phyloP scores from a whole-genome alignment of 2,329 filamentous ascomycete genomes.

The Sphaerostilbella broomeana region DNA sequence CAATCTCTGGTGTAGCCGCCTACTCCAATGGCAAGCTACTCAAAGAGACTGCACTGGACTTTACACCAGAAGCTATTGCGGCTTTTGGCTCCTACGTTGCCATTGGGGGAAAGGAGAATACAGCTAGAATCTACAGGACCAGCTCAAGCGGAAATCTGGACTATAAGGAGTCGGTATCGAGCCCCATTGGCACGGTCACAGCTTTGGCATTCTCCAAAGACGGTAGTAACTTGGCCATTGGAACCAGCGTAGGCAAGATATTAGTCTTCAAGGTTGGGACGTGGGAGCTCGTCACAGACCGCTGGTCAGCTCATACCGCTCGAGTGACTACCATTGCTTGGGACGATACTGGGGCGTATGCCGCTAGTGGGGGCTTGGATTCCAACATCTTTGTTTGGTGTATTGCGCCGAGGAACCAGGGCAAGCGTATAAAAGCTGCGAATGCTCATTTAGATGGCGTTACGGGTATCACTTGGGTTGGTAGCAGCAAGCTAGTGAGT shows the following conservation, averaged over 20 bases:
- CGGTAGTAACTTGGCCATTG: slow-evolving; percentile 72
- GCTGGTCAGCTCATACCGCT: slow-evolving; percentile 56
- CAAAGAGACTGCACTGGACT: slow-evolving; percentile 52
- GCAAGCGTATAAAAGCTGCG: slow-evolving; percentile 71
- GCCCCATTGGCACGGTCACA: slow-evolving; percentile 66
- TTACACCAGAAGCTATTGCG: slow-evolving; percentile 64
- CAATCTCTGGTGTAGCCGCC: slow-evolving; percentile 43
- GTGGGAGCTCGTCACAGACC: slow-evolving; percentile 71
- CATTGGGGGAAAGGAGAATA: slow-evolving; percentile 67
- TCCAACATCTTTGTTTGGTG: slow-evolving; percentile 94
- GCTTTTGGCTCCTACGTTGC: slow-evolving; percentile 63
- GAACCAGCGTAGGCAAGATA: slow-evolving; percentile 81
- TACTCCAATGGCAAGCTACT: slow-evolving; percentile 56
- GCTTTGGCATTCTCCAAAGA: slow-evolving; percentile 75
- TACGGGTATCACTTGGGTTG: slow-evolving; percentile 76
- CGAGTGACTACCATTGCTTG: slow-evolving; percentile 59
- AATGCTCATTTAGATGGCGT: slow-evolving; percentile 97
- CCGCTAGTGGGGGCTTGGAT: slow-evolving; percentile 79
- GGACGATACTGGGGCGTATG: slow-evolving; percentile 70
- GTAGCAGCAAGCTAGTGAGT: slow-evolving; percentile 64
- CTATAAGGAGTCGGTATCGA: slow-evolving; percentile 52
- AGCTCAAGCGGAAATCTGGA: slow-evolving; percentile 50
- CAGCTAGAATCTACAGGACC: slow-evolving; percentile 63
- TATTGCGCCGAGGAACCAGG: slow-evolving; percentile 67
- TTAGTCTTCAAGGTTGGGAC: slow-evolving; percentile 60